Conservation (phyloP, 345 rosid species). For the Linum tenue region DNA sequence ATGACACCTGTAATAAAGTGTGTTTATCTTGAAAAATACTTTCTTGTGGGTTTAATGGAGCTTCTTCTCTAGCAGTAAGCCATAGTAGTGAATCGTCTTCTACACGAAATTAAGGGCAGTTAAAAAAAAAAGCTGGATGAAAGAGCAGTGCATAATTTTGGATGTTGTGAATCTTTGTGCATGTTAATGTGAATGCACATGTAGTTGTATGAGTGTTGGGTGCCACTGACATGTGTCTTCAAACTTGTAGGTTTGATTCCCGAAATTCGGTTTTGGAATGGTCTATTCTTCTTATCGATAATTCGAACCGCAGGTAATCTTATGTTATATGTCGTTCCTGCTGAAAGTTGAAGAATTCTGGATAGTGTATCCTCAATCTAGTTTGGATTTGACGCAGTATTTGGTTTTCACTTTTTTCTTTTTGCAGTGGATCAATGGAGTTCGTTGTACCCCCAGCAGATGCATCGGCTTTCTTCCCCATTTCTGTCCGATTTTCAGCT, state of each 20-base stretch:
- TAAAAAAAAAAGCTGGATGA: too few relatives aligned
- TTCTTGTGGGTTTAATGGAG: too few relatives aligned
- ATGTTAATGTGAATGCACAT: too few relatives aligned
- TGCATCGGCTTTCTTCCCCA: constrained; percentile 87
- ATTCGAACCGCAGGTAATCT: constrained; percentile 83
- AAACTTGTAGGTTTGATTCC: constrained; percentile 61
- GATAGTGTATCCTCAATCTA: too few relatives aligned
- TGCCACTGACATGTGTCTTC: too few relatives aligned
- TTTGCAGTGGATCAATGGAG: constrained; percentile 94
- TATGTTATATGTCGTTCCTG: not conserved
- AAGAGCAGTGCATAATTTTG: too few relatives aligned
- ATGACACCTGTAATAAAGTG: too few relatives aligned
- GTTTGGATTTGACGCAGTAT: too few relatives aligned
- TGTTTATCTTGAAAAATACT: too few relatives aligned
- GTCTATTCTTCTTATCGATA: constrained; percentile 87
- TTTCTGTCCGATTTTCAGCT: constrained; percentile 80
- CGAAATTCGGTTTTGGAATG: constrained; percentile 85
- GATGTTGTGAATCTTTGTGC: too few relatives aligned
- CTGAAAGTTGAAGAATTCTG: not conserved
- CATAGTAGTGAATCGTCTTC: not conserved
- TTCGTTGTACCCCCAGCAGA: constrained; percentile 96
- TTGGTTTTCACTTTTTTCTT: not conserved
- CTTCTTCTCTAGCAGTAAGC: not conserved
- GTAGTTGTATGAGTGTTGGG: too few relatives aligned
- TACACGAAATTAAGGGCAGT: not conserved